phyloP scores from a whole-genome alignment of 805 yeast genomes.

The Alloascoidea africana region DNA sequence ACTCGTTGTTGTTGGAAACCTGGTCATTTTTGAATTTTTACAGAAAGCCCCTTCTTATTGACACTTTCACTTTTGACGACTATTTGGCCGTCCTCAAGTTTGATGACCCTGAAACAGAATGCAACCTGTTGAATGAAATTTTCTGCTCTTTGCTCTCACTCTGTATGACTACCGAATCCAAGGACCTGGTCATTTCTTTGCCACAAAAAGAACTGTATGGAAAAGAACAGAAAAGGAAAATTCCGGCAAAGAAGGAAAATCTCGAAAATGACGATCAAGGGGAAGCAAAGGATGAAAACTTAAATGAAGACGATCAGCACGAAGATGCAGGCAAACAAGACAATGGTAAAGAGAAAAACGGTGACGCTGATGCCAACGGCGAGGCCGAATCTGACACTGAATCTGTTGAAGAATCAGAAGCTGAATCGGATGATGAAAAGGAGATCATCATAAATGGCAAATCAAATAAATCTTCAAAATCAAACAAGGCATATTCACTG shows the following conservation, averaged over 20 bases:
- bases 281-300: conserved; percentile 13
- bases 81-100: conserved; percentile 42
- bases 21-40: conserved; percentile 71
- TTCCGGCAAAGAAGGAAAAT: conserved; percentile 2
- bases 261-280: conserved; percentile 7
- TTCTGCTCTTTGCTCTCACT: conserved; percentile 51
- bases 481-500: conserved; percentile 28
- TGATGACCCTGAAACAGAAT: conserved; percentile 27
- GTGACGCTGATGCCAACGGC: conserved; percentile 10
- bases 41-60: conserved; percentile 46
- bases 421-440: conserved; percentile 10
- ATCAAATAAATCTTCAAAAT: conserved; percentile 10
- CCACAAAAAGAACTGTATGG: conserved; percentile 10
- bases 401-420: conserved; percentile 3
- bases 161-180: conserved; percentile 31
- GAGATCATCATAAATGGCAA: conserved; percentile 15
- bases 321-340: conserved; percentile 7
- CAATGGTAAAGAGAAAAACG: conserved; percentile 2
- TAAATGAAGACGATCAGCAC: conserved; percentile 10
- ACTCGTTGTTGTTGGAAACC: conserved; percentile 29
- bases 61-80: conserved; percentile 70
- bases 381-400: conserved; percentile 4
- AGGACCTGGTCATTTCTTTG: conserved; percentile 18
- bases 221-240: neutral
- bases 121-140: conserved; percentile 45